Evolutionary conservation across 148 eudicot genomes (phyloP).

Genomic region (Camellia granthamiana): DNA sequence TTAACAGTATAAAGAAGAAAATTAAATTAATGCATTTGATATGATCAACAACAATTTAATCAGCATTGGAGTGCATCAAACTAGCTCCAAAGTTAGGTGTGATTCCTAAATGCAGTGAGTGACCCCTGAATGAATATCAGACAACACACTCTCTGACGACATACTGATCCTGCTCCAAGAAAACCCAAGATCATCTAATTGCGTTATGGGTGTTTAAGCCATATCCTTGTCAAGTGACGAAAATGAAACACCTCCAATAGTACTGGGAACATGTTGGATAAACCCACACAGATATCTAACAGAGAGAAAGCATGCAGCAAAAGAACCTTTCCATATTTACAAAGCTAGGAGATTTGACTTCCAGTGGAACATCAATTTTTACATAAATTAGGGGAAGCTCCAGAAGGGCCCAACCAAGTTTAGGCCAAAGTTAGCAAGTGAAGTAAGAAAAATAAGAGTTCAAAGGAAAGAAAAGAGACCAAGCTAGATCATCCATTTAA

Average conservation of each 20-base stretch:
- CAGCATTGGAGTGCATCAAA: not conserved
- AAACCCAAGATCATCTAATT: not conserved
- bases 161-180: not conserved
- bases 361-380: not conserved
- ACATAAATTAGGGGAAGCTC: not conserved
- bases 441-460: not conserved
- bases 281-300: not conserved
- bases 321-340: not conserved
- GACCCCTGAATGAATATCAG: no score
- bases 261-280: not conserved
- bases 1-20: not conserved
- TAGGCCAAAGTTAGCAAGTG: not conserved
- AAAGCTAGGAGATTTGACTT: not conserved
- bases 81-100: not conserved
- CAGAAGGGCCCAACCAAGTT: not conserved
- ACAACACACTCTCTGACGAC: not conserved
- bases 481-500: not conserved
- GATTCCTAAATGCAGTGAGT: not conserved
- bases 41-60: not conserved
- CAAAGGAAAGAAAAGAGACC: not conserved
- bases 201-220: not conserved
- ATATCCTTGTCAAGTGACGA: not conserved
- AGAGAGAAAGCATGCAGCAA: not conserved
- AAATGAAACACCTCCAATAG: slow-evolving; percentile 3
- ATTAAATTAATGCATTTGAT: not conserved